Conservation (phyloP, 352 stramenopile species). For the Globisporangium splendens region DNA sequence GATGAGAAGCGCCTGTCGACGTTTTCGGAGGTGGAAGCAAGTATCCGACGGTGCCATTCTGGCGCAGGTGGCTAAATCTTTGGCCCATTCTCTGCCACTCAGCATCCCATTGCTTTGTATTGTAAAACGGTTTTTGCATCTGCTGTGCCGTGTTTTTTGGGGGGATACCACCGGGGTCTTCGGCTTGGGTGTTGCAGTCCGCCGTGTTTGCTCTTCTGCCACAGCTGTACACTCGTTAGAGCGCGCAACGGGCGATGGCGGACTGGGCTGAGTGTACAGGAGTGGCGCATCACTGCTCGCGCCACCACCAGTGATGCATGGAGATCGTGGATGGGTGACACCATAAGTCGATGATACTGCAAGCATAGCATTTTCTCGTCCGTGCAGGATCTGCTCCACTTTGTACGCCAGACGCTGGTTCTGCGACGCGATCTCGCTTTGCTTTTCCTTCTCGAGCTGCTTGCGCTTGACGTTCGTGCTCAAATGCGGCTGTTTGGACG, state of each 20-base stretch:
- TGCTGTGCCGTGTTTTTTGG: constrained; percentile 35
- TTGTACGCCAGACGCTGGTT: constrained; percentile 70
- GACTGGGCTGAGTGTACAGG: neutral
- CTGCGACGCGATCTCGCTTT: constrained; percentile 58
- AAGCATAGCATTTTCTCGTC: constrained; percentile 57
- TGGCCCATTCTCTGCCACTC: constrained; percentile 59
- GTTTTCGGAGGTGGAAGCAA: constrained; percentile 39
- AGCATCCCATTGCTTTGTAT: constrained; percentile 65
- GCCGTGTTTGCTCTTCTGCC: neutral
- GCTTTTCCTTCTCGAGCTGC: constrained; percentile 57
- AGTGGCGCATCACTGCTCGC: constrained; percentile 2
- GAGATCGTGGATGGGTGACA: neutral
- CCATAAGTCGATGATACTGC: constrained; percentile 26
- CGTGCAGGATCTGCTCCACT: constrained; percentile 68
- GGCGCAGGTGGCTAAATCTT: constrained; percentile 60
- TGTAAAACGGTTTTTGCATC: constrained; percentile 63
- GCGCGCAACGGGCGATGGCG: neutral
- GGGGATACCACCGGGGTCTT: constrained; percentile 15
- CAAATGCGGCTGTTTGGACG: constrained; percentile 39
- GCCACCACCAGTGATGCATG: neutral
- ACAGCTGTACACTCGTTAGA: neutral
- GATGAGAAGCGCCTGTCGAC: constrained; percentile 3
- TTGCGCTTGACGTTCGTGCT: constrained; percentile 51
- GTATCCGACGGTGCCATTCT: constrained; percentile 69
- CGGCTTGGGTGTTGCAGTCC: neutral